phyloP scores from a whole-genome alignment of 192 early-diverging fungal species.

The Phycomyces nitens region DNA sequence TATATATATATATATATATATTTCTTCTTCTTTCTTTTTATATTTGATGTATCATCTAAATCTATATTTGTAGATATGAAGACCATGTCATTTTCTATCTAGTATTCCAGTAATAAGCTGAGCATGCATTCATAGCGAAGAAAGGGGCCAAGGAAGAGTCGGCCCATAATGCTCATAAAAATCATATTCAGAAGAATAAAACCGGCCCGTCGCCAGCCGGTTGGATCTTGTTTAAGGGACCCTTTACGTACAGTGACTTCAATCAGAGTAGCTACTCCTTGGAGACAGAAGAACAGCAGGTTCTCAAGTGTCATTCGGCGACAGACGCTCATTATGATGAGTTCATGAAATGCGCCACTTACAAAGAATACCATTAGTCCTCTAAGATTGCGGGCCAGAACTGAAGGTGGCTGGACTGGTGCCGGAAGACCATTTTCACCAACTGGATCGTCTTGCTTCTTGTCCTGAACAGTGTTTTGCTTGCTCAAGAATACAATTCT shows the following conservation, averaged over 20 bases:
- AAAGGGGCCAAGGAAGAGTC: conserved; percentile 23
- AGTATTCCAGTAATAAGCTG: no score
- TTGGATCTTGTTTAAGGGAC: conserved; percentile 7
- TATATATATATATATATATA: not conserved
- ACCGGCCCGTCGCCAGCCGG: not conserved
- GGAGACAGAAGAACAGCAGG: conserved; percentile 8
- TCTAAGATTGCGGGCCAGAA: not conserved
- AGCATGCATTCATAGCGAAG: conserved; percentile 7
- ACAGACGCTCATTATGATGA: conserved; percentile 16
- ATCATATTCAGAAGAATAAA: not conserved
- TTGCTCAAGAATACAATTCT: conserved; percentile 5
- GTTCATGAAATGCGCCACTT: conserved; percentile 14
- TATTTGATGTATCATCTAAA: not conserved
- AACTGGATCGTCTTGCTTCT: not conserved
- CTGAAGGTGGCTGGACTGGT: not conserved
- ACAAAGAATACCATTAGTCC: conserved; percentile 7
- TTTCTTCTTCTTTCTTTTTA: not conserved
- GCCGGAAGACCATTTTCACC: conserved; percentile 1
- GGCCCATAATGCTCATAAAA: conserved; percentile 7
- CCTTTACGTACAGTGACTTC: conserved; percentile 15
- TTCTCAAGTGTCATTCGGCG: conserved; percentile 23
- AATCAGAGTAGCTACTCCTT: conserved; percentile 11
- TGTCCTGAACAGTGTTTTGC: not conserved
- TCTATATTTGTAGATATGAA: no score
- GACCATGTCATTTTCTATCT: no score